Percentiles rank a stretch among this genome's conserved stretches.
Evolutionary conservation across 2,329 filamentous ascomycete genomes (phyloP).

Genomic region (Neurospora sp.): DNA sequence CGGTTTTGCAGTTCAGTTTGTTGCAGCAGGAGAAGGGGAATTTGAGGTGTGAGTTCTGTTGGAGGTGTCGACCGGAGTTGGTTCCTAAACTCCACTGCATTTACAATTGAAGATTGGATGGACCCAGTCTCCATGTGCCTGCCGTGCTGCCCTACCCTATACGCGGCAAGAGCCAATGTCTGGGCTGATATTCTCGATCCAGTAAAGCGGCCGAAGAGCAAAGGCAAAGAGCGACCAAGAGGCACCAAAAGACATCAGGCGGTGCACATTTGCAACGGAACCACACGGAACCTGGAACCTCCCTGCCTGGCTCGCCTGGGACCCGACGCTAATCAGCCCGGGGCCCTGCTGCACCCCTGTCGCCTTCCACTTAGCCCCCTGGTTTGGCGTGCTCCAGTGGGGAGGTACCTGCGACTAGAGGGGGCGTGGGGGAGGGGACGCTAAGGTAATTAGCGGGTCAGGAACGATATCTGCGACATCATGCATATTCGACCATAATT

Average conservation of each 20-base stretch:
- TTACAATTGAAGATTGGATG: neutral
- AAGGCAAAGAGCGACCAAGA: neutral
- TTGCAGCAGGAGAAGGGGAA: neutral
- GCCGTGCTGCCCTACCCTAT: neutral
- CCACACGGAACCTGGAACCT: neutral
- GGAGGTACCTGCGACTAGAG: neutral
- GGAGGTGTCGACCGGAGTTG: neutral
- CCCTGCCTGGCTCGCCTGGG: neutral
- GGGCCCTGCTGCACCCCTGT: neutral
- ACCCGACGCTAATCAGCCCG: neutral
- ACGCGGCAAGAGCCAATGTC: neutral
- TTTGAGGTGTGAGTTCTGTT: neutral
- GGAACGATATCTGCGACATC: neutral
- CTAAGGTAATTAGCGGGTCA: neutral
- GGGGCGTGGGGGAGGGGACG: neutral
- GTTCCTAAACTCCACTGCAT: neutral
- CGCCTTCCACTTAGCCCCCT: neutral
- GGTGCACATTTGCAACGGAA: neutral
- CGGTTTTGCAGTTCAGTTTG: neutral
- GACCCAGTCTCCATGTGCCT: neutral
- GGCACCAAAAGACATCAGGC: neutral
- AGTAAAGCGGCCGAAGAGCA: neutral
- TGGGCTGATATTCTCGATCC: neutral
- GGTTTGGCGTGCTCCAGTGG: neutral
- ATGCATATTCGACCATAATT: neutral